Conservation (phyloP, 73 alveolate genomes). For the Paramecium caudatum region DNA sequence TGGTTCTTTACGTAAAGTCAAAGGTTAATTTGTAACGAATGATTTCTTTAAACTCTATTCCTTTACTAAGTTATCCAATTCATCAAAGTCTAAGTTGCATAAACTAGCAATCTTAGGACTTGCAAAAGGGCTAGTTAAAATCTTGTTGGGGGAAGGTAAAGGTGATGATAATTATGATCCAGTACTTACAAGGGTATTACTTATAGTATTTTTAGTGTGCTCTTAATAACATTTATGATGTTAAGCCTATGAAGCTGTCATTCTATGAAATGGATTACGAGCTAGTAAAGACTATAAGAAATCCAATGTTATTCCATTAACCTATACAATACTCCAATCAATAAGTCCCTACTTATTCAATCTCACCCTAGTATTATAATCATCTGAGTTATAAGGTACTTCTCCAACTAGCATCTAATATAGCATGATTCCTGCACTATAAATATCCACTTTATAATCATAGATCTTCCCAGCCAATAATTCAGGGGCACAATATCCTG, state of each 20-base stretch:
- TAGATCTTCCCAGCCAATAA: constrained; percentile 75
- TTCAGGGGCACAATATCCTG: constrained; percentile 88
- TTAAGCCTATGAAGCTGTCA: not conserved
- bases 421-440: constrained; percentile 51
- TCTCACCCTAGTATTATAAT: not conserved
- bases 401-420: constrained; percentile 57
- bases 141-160: not conserved
- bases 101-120: constrained; percentile 24
- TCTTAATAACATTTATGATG: constrained; percentile 6
- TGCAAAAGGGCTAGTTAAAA: not conserved
- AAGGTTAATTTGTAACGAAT: not conserved
- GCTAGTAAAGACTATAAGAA: not conserved
- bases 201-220: not conserved
- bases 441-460: constrained; percentile 79
- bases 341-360: not conserved
- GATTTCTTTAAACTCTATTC: not conserved
- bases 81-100: constrained; percentile 5
- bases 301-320: not conserved
- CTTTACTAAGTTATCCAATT: not conserved
- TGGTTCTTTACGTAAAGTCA: not conserved
- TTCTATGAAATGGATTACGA: constrained; percentile 5
- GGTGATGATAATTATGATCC: constrained; percentile 20
- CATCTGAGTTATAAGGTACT: constrained; percentile 54
- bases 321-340: not conserved
- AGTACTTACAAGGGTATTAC: constrained; percentile 12